Percentiles rank a stretch among this genome's conserved stretches.
Evolutionary conservation across 805 yeast species (phyloP).

Genomic region (Yamadazyma endophytica): DNA sequence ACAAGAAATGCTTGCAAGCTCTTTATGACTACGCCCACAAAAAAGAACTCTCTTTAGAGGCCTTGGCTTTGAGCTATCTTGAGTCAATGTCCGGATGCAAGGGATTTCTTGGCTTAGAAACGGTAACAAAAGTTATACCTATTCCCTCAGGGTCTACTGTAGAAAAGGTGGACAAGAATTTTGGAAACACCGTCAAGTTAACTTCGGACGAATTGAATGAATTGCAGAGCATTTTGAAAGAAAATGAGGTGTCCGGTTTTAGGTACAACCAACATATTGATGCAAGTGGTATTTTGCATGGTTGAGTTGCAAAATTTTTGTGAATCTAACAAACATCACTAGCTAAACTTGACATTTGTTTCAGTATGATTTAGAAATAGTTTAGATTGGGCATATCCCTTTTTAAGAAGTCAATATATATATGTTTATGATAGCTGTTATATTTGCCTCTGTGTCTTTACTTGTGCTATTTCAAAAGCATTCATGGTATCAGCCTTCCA

Average conservation of each 20-base stretch:
- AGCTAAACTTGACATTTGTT: too few species aligned
- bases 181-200: constrained; percentile 39
- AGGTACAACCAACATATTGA: too few species aligned
- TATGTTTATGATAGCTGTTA: too few species aligned
- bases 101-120: constrained; percentile 36
- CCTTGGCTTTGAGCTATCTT: constrained; percentile 36
- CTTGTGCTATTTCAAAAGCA: too few species aligned
- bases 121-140: constrained; percentile 60
- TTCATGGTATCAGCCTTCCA: too few species aligned
- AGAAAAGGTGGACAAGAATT: constrained; percentile 60
- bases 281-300: too few species aligned
- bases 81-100: constrained; percentile 65
- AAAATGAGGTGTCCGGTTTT: constrained; percentile 51
- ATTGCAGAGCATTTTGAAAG: constrained; percentile 43
- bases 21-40: constrained; percentile 48
- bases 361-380: too few species aligned
- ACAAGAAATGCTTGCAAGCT: constrained; percentile 45
- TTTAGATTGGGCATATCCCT: background rate
- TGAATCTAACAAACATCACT: too few species aligned
- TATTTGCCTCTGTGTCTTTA: too few species aligned
- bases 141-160: constrained; percentile 74
- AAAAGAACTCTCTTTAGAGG: constrained; percentile 55
- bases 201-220: constrained; percentile 54
- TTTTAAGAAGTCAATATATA: too few species aligned
- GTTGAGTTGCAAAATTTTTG: too few species aligned